Conservation (phyloP, 2,329 filamentous ascomycete genomes). For the Paraphoma sp. region DNA sequence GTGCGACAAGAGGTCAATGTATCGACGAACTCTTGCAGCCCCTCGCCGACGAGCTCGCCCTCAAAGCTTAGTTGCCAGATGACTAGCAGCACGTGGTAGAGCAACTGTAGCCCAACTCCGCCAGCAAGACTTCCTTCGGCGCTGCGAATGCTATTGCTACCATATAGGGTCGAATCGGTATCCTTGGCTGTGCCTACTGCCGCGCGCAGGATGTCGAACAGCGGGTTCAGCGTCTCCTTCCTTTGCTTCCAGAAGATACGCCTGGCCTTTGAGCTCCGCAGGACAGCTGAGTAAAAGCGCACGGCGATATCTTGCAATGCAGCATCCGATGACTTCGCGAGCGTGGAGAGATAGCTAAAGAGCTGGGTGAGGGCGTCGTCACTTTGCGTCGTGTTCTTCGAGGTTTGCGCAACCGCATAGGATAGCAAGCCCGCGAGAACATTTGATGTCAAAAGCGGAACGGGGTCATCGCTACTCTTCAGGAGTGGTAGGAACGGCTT, state of each 20-base stretch:
- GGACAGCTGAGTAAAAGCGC: conserved; percentile 83
- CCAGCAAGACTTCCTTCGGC: conserved; percentile 68
- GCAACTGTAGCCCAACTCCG: conserved; percentile 86
- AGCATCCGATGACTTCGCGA: conserved; percentile 85
- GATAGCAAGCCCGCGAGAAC: conserved; percentile 83
- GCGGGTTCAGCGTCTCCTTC: conserved; percentile 80
- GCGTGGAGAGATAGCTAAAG: conserved; percentile 82
- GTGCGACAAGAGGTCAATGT: not conserved
- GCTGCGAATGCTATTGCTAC: conserved; percentile 63
- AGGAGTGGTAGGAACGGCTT: conserved; percentile 85
- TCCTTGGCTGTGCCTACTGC: conserved; percentile 78
- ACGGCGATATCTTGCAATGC: conserved; percentile 96
- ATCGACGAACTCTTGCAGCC: conserved; percentile 77
- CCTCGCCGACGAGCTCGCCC: conserved; percentile 71
- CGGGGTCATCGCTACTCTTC: conserved; percentile 83
- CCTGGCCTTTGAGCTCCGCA: conserved; percentile 76
- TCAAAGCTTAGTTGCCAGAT: conserved; percentile 98
- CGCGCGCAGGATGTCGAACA: conserved; percentile 79
- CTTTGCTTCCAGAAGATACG: conserved; percentile 90
- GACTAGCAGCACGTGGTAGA: conserved; percentile 92
- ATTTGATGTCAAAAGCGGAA: conserved; percentile 87
- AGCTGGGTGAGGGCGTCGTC: conserved; percentile 80
- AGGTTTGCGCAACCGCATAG: conserved; percentile 65
- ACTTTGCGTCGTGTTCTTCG: conserved; percentile 67
- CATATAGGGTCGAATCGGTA: conserved; percentile 65